A percentile compares a stretch with the other conserved stretches of the same genome.
Conservation (phyloP, 139 green algal species). For the Chlorella sp. region DNA sequence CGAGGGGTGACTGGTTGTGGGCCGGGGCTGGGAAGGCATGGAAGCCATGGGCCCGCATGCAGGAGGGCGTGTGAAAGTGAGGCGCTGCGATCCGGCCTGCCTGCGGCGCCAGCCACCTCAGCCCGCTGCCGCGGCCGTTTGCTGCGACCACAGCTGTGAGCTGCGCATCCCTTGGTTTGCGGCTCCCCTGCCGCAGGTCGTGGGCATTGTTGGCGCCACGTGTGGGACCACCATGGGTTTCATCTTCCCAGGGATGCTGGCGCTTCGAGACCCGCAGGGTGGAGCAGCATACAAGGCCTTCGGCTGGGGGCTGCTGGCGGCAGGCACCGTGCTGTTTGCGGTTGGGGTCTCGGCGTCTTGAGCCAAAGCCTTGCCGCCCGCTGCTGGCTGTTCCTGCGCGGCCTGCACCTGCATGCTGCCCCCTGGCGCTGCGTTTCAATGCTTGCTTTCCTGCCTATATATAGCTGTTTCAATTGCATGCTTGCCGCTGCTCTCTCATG, state of each 20-base stretch:
- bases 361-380: too few species aligned
- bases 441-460: background rate
- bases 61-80: background rate
- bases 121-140: too few species aligned
- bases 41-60: background rate
- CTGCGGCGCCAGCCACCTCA: background rate
- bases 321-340: background rate
- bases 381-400: background rate
- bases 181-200: background rate
- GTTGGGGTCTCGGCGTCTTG: conserved; percentile 1
- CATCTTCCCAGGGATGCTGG: conserved; percentile 39
- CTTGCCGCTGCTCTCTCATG: background rate
- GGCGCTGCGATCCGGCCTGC: too few species aligned
- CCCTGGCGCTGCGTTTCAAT: background rate
- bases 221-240: conserved; percentile 28
- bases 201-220: conserved; percentile 19
- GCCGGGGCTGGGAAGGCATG: too few species aligned
- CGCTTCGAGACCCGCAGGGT: background rate
- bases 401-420: background rate
- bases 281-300: background rate
- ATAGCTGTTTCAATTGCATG: background rate
- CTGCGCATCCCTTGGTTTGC: background rate
- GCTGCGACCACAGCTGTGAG: too few species aligned
- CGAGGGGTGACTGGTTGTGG: background rate
- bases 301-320: conserved; percentile 4